phyloP scores from a whole-genome alignment of 2,329 filamentous ascomycete genomes.

The Graphilbum sp. region DNA sequence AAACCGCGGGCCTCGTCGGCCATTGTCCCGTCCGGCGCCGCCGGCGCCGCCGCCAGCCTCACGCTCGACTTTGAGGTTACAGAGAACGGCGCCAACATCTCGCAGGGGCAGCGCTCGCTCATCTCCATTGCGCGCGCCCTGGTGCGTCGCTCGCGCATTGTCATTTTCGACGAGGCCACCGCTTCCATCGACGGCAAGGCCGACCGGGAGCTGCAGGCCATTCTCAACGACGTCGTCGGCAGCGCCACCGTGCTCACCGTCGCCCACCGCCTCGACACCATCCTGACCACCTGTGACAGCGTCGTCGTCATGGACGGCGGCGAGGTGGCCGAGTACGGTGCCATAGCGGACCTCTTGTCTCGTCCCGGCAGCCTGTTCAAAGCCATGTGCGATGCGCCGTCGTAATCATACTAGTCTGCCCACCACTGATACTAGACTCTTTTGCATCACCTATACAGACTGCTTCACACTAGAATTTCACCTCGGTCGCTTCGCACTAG shows the following conservation, averaged over 20 bases:
- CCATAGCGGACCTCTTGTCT: too few species aligned
- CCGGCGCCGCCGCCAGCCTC: too few species aligned
- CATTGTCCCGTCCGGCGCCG: too few species aligned
- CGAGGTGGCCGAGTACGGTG: slow-evolving; percentile 62
- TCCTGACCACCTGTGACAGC: slow-evolving; percentile 38
- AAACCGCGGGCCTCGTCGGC: too few species aligned
- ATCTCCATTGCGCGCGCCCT: slow-evolving; percentile 78
- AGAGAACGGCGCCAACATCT: slow-evolving; percentile 25
- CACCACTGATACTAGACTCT: too few species aligned
- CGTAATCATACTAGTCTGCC: too few species aligned
- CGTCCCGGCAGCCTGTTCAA: too few species aligned
- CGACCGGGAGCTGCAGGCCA: slow-evolving; percentile 3
- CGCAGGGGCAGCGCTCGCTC: slow-evolving; percentile 72
- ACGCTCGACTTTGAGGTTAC: slow-evolving; percentile 4
- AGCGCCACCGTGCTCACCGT: slow-evolving; percentile 5
- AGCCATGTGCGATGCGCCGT: too few species aligned
- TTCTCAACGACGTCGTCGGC: slow-evolving; percentile 3
- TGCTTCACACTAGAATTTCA: too few species aligned
- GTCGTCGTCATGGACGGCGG: slow-evolving; percentile 88
- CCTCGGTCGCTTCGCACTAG: too few species aligned
- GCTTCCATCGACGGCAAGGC: slow-evolving; percentile 57
- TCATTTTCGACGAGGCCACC: slow-evolving; percentile 93
- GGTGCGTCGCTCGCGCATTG: slow-evolving; percentile 67
- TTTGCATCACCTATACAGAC: too few species aligned
- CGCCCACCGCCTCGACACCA: slow-evolving; percentile 6